Evolutionary conservation across 2,329 filamentous ascomycete genomes (phyloP), one percentile per base, ranked within the genome.

Genomic region (Botrytis aclada): DNA sequence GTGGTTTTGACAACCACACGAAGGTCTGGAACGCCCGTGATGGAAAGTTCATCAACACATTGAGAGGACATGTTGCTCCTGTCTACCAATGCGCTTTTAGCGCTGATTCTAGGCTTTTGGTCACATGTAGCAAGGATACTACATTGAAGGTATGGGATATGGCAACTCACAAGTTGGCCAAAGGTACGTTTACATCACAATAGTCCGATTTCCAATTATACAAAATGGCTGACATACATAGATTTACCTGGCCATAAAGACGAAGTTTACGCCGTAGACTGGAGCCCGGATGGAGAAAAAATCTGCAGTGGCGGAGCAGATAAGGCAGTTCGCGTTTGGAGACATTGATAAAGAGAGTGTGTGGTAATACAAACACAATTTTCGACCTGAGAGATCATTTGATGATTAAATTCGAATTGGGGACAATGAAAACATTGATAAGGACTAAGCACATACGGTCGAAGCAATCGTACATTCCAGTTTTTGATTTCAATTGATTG

Each of bases 121-220:
- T 97, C 22, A 97, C 93, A 45, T 92, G 88, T 3, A 95, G 92
- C 75, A 97, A 97, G 81, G 96, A 98, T 81, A 79, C 93, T 2
- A 98, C 96, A 0, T 84, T 98, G 66, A 98, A 97, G 81, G 93
- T 97, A 8, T 99, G 95, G 95, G 94, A 97, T 79, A 92, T 97
- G 81, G 87, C 91, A 75, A 93, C 92, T 2, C 92, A 91, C 69
- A 97, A 97, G 83, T 84, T 99, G 73, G 88, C 90, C 4, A 84
- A 85, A 65, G 80, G 80, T 81, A 77, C 73, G 77, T 76, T 51
- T 25, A 25, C 16, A 22, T n/a, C 8, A 39, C 58, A 39, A 56
- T 73, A 9, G 43, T 34, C 62, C 51, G 43, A 22, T 5, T 32
- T 18, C 41, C 14, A 62, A 37, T n/a, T 39, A 22, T 18, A 32